Conservation (phyloP, 306 rosid genomes). For the Prunus kanzakura region DNA sequence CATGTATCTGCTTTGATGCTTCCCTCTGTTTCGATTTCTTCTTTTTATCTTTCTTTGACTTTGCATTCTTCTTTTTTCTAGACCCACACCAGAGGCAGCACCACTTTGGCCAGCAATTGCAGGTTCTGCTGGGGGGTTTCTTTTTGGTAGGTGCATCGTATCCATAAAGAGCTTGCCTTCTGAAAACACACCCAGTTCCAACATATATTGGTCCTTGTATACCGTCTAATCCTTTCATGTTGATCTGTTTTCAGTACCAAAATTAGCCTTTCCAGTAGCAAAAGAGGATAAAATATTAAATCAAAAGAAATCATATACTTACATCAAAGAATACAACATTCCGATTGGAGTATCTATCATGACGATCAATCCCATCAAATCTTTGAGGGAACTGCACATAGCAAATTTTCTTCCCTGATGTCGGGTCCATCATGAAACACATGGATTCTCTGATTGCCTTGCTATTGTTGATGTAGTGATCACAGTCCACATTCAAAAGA, state of each 20-base stretch:
- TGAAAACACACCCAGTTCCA: constrained; percentile 97
- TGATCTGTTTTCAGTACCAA: constrained; percentile 58
- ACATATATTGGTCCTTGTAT: constrained; percentile 96
- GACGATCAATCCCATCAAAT: constrained; percentile 95
- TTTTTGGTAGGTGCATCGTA: constrained; percentile 81
- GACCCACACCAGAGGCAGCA: constrained; percentile 62
- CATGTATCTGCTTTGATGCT: constrained; percentile 94
- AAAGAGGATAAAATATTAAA: not conserved
- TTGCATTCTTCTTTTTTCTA: constrained; percentile 62
- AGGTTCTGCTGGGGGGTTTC: constrained; percentile 86
- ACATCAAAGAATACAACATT: constrained; percentile 96
- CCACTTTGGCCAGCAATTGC: constrained; percentile 97
- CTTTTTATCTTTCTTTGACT: constrained; percentile 62
- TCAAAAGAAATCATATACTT: constrained; percentile 31
- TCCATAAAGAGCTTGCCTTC: constrained; percentile 87
- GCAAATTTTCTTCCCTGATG: constrained; percentile 83
- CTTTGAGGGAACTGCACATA: constrained; percentile 98
- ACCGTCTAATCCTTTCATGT: constrained; percentile 97
- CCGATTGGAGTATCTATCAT: constrained; percentile 93
- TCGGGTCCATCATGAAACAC: constrained; percentile 99
- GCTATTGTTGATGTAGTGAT: constrained; percentile 96
- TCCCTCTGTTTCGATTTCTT: constrained; percentile 82
- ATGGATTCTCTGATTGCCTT: constrained; percentile 95
- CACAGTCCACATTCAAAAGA: constrained; percentile 91
- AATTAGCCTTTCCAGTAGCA: constrained; percentile 21